These are phyloP conservation scores for Phaseolus lunatus DNA, from an alignment of 306 rosid species.

Conservation along the genomic window DNA sequence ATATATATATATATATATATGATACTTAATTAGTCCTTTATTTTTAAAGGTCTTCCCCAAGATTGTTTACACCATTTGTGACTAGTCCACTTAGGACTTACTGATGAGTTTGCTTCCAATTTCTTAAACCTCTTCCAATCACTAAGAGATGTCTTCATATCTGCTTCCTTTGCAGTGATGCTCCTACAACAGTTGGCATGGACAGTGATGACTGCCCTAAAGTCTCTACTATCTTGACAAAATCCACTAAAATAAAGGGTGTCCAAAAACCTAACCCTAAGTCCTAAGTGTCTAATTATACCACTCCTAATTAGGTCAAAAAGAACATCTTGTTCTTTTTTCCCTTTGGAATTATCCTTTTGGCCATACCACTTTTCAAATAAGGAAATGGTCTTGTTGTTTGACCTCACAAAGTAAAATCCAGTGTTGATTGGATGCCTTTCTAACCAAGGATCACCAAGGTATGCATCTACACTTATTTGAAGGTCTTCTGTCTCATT, in stretches of 20 bases:
- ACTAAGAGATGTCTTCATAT: conserved; percentile 50
- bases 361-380: conserved; percentile 68
- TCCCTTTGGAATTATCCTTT: conserved; percentile 62
- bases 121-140: conserved; percentile 77
- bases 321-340: conserved; percentile 84
- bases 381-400: conserved; percentile 68
- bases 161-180: conserved; percentile 65
- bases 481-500: conserved; percentile 69
- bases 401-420: conserved; percentile 69
- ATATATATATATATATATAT: too few species aligned
- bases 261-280: conserved; percentile 71
- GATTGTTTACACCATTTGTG: conserved; percentile 61
- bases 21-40: too few species aligned
- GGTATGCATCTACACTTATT: conserved; percentile 63
- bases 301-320: conserved; percentile 48
- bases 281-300: conserved; percentile 48
- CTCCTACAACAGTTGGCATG: conserved; percentile 89
- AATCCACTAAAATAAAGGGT: conserved; percentile 84
- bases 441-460: conserved; percentile 59
- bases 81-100: conserved; percentile 50
- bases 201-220: conserved; percentile 60
- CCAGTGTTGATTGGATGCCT: conserved; percentile 71
- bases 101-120: conserved; percentile 20
- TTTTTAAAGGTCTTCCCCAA: conserved; percentile 41
- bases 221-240: conserved; percentile 75